Evolutionary conservation across 2,329 filamentous ascomycete genomes (phyloP).

Genomic region (Pseudocercospora crystallina): DNA sequence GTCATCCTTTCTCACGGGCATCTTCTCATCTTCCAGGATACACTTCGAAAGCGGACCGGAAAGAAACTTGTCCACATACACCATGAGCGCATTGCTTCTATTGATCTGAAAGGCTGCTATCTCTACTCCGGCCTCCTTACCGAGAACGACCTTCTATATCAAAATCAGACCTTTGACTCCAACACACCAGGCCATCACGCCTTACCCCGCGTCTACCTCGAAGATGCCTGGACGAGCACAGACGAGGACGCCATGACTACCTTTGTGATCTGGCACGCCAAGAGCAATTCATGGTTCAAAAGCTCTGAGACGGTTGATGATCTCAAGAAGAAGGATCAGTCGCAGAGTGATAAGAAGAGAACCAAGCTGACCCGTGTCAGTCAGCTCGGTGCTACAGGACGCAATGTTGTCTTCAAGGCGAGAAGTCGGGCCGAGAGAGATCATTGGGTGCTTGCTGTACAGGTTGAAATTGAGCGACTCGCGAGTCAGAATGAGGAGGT

Average conservation of each 20-base stretch:
- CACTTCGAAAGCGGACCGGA: constrained; percentile 56
- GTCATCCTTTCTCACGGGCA: constrained; percentile 62
- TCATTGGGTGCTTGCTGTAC: constrained; percentile 66
- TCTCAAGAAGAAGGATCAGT: constrained; percentile 21
- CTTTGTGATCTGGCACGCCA: constrained; percentile 66
- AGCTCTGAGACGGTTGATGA: constrained; percentile 35
- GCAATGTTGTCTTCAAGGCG: constrained; percentile 65
- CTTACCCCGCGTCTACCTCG: constrained; percentile 59
- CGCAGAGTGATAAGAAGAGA: constrained; percentile 8
- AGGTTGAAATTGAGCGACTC: constrained; percentile 63
- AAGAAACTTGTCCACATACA: constrained; percentile 60
- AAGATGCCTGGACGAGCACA: constrained; percentile 61
- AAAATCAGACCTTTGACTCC: constrained; percentile 63
- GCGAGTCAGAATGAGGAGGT: constrained; percentile 56
- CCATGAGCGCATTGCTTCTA: constrained; percentile 58
- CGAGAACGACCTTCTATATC: constrained; percentile 62
- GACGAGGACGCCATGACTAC: constrained; percentile 67
- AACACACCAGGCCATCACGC: constrained; percentile 61
- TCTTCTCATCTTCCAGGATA: constrained; percentile 62
- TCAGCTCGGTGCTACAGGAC: constrained; percentile 59
- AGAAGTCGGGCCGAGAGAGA: constrained; percentile 65
- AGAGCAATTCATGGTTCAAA: constrained; percentile 57
- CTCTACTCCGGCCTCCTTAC: constrained; percentile 65
- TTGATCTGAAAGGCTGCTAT: constrained; percentile 64
- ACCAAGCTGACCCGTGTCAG: constrained; percentile 59